Evolutionary conservation across 2,329 filamentous ascomycete genomes (phyloP).

Genomic region (Botrytis sinoallii): DNA sequence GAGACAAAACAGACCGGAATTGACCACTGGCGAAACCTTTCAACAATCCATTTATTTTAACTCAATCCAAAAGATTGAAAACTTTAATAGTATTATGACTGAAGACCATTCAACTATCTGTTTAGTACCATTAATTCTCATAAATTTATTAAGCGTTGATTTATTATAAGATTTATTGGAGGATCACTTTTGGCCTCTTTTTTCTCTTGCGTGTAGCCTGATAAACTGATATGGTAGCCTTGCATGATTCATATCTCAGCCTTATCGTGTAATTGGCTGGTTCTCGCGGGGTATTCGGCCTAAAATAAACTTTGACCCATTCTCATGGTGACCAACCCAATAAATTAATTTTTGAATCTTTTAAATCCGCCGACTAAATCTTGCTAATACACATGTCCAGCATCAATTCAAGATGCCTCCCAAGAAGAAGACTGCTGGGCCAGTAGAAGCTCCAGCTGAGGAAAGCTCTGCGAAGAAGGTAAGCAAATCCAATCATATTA

Average conservation of each 20-base stretch:
- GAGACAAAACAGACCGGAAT: too few species aligned
- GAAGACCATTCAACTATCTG: too few species aligned
- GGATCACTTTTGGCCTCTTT: too few species aligned
- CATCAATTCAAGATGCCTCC: conserved; percentile 19
- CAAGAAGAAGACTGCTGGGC: conserved; percentile 18
- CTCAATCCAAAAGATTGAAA: too few species aligned
- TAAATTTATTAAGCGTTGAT: too few species aligned
- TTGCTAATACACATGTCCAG: background rate
- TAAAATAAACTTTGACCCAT: conserved; percentile 16
- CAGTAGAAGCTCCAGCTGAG: conserved; percentile 9
- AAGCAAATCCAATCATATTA: background rate
- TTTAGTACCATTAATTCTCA: too few species aligned
- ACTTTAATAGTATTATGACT: too few species aligned
- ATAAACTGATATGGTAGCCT: background rate
- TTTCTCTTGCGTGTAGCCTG: background rate
- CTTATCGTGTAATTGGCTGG: conserved; percentile 6
- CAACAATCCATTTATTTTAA: too few species aligned
- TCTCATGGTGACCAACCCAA: background rate
- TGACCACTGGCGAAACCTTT: too few species aligned
- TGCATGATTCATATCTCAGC: conserved; percentile 6
- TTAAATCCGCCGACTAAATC: conserved; percentile 2
- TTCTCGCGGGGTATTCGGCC: conserved; percentile 8
- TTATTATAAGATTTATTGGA: too few species aligned
- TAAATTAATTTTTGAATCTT: conserved; percentile 15
- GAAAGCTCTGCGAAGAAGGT: conserved; percentile 6